phyloP scores from a whole-genome alignment of 192 early-diverging fungal genomes.

The Mortierella alpina region DNA sequence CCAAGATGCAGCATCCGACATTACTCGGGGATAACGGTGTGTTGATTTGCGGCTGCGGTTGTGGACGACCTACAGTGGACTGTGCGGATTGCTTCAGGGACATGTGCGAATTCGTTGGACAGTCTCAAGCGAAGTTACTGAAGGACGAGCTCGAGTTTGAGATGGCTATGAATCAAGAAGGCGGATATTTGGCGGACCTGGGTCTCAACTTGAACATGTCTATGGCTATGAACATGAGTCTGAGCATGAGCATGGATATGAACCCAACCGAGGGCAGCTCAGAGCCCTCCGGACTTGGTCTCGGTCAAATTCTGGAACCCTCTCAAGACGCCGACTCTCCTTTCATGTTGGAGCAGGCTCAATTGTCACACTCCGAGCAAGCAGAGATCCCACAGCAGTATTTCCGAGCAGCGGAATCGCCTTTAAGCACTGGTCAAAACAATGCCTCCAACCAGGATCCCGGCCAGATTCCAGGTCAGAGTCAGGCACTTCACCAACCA shows the following conservation, averaged over 20 bases:
- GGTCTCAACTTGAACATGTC: slow-evolving; percentile 33
- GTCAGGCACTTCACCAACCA: slow-evolving; percentile 3
- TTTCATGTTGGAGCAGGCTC: too few relatives aligned
- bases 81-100: slow-evolving; percentile 48
- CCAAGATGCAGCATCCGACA: slow-evolving; percentile 53
- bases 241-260: slow-evolving; percentile 13
- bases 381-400: too few relatives aligned
- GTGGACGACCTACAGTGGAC: slow-evolving; percentile 46
- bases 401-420: too few relatives aligned
- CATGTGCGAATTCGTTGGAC: slow-evolving; percentile 47
- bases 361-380: too few relatives aligned
- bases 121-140: slow-evolving; percentile 43
- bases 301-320: neutral
- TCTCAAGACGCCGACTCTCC: neutral
- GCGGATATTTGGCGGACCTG: slow-evolving; percentile 18
- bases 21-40: slow-evolving; percentile 31
- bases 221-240: slow-evolving; percentile 20
- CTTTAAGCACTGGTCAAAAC: too few relatives aligned
- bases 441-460: too few relatives aligned
- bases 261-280: neutral
- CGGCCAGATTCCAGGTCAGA: neutral
- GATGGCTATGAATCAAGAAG: slow-evolving; percentile 33
- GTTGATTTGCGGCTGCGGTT: slow-evolving; percentile 46
- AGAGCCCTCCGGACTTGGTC: neutral
- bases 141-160: slow-evolving; percentile 44